Base-by-base conservation (phyloP, 768 basidiomycete genomes). In the Hydnomerulius pinastri region DNA sequence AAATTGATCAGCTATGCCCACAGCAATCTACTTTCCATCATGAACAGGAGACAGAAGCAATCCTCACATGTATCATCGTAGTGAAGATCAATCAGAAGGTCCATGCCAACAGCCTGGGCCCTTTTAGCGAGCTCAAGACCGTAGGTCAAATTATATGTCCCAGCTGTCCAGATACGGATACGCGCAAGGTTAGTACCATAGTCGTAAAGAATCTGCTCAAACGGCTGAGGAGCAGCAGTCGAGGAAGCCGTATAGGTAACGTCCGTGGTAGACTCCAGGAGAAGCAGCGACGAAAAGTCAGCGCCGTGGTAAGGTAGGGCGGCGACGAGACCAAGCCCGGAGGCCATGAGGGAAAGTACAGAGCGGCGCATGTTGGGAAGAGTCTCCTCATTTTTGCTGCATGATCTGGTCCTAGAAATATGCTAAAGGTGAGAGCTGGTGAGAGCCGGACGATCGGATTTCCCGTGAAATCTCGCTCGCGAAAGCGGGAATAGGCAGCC, bases 261-360 rank as follows among this genome's bases (percentile, higher is more conserved):
- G 20, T 49, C 10, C 11, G 36, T 12, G 4, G 48, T 45, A 10
- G 48, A 48, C 49, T 59, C 57, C 9, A 56, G n/a, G 6, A 52
- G 41, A 40, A 52, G 54, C 38, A 60, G 41, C 11, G 49, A 52
- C 2, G 58, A 59, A 46, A 60, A 56, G 27, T 59, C 57, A 32
- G 48, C 57, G 3, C 53, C 57, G 32, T 6, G 30, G 12, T 55
- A 51, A 4, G 0, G 37, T 38, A 50, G 44, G 1, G 58, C 44
- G 37, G 58, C 46, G 30, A 49, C 45, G 15, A 60, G 29, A 35
- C 39, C 25, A 29, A 60, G 37, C 32, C 18, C 29, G 6, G 46
- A 47, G 20, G 29, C 17, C 30, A 35, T 3, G 7, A 45, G 35
- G 24, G 7, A 1, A 10, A 47, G 35, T 8, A 29, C 2, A 20